Evolutionary conservation across 2,329 filamentous ascomycete species (phyloP), one percentile per base, ranked within the genome.

Genomic region (Chaetomium sp.): DNA sequence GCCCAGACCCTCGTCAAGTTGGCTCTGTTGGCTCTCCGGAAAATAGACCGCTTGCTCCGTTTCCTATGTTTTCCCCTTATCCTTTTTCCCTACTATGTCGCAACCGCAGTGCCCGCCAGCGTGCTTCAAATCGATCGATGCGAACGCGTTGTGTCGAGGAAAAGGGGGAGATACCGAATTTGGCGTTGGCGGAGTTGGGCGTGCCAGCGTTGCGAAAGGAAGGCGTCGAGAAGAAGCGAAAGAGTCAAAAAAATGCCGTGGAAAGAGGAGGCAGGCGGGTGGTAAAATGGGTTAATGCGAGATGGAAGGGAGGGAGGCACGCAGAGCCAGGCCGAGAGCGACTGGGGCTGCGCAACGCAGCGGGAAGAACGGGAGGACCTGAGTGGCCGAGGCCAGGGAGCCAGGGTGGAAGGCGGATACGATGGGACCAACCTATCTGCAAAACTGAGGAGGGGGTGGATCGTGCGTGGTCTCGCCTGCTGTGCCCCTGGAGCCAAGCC

Each of bases 71-170:
- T 27, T 27, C 19, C 19, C 19, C 19, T 27, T 27, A 27, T 27
- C 19, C 19, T 27, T 27, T 27, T 27, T 27, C 27, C 49, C 43
- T 35, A 9, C 14, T 51, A 35, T 54, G 51, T 59, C 55, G 59
- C 58, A 61, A 59, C 58, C 59, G 62, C 60, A 59, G 61, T 62
- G 49, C 61, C 64, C 53, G 64, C 61, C 62, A 59, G 56, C 54
- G 62, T 63, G 52, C 54, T 63, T 59, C 55, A 59, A 61, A 60
- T 60, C 53, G 58, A 61, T 59, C 53, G 54, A 55, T 49, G 54
- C 52, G 51, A 51, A 57, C 50, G 51, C 41, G 46, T 44, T 57
- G 56, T 52, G 59, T 57, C 36, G 54, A 52, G 55, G 54, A 45
- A 45, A 54, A 60, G 37, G 40, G 40, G 12, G 46, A 44, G 52